phyloP scores from a whole-genome alignment of 805 yeast genomes.

The Zygosaccharomyces lentus region DNA sequence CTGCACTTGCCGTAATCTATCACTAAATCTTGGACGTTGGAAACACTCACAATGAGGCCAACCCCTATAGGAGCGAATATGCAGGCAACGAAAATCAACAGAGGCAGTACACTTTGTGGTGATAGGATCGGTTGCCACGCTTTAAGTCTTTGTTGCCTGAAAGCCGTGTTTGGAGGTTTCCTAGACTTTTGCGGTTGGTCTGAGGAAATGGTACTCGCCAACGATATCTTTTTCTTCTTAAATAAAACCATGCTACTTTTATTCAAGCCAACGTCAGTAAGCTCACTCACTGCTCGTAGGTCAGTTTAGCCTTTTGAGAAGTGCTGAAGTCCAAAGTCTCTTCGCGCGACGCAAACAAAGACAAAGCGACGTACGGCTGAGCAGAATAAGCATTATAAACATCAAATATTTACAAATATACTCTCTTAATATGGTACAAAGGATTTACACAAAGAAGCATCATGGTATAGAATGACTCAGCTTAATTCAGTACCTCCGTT shows the following conservation, averaged over 20 bases:
- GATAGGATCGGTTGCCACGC: constrained; percentile 83
- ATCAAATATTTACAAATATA: constrained; percentile 1
- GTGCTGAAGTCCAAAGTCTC: background rate
- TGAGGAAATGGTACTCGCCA: constrained; percentile 3
- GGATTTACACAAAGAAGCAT: background rate
- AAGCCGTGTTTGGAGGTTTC: constrained; percentile 69
- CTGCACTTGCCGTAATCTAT: constrained; percentile 75
- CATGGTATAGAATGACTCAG: background rate
- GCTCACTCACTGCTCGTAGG: too few species aligned
- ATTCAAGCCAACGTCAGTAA: background rate
- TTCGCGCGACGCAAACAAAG: background rate
- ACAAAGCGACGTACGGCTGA: background rate
- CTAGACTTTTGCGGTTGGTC: constrained; percentile 38
- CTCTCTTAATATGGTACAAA: constrained; percentile 2
- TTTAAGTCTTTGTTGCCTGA: constrained; percentile 64
- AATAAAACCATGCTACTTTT: constrained; percentile 5
- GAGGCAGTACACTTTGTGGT: constrained; percentile 85
- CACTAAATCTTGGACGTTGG: constrained; percentile 67
- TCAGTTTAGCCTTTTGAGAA: background rate
- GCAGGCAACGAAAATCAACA: constrained; percentile 66
- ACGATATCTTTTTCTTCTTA: constrained; percentile 8
- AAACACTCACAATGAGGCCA: constrained; percentile 73
- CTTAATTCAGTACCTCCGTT: background rate
- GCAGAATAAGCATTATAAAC: background rate
- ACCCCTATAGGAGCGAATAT: constrained; percentile 90